Evolutionary conservation across 2,329 filamentous ascomycete species (phyloP), one percentile per base, ranked within the genome.

Genomic region (Keithomyces neogunnii): DNA sequence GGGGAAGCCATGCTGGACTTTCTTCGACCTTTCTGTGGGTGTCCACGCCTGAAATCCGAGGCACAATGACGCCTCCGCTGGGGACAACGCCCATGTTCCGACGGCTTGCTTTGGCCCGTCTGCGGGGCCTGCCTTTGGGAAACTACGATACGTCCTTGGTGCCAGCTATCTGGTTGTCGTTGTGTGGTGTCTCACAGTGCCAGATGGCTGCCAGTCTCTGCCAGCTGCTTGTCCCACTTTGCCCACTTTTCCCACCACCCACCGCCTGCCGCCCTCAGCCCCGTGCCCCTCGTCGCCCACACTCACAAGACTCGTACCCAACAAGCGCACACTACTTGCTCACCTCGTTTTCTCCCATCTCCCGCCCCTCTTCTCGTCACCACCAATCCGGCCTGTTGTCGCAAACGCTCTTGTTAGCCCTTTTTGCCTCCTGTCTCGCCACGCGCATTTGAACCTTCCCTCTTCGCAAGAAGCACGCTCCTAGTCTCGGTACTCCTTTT

Each of bases 251-350:
- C 44, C 43, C 26, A 39, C 48, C 53, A 46, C 30, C 51, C 38
- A 38, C 53, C 48, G 49, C 49, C 43, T 38, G 31, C 47, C 47
- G 26, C 45, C 44, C 44, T 45, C 28, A 35, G 46, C 26, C 48
- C 48, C 48, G 39, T 55, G 55, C 51, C 53, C 55, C 55, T 57
- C 51, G 45, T 28, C 35, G 19, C 19, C 19, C 19, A 19, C 19
- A 19, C 19, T 19, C 19, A 19, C 19, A 19, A 19, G 19, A 46
- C 53, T 57, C 51, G 56, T 57, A 59, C 60, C 56, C 56, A 55
- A 53, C 57, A 56, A 55, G 57, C 53, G 59, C 47, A 55, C 55
- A 51, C 52, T 52, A 52, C 53, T 57, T 55, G 57, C 52, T 52
- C 56, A 52, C 49, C 36, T 43, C 44, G 39, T 48, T 51, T 52